These are phyloP conservation scores for Panicum virgatum DNA, from an alignment of 202 grass and related monocot species.

Conservation along the genomic window DNA sequence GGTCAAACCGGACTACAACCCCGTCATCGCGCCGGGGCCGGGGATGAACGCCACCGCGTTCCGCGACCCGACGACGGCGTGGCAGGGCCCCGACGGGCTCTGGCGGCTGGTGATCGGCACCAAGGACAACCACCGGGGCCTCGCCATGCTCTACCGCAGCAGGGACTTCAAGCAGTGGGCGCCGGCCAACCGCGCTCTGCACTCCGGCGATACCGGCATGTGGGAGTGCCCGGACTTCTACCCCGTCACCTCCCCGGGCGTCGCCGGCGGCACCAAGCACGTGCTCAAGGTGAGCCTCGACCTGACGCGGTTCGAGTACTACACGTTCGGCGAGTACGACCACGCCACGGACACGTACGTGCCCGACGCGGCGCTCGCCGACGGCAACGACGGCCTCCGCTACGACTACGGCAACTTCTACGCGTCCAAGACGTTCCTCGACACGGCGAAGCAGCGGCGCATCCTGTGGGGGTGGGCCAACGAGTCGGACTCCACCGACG, in stretches of 20 bases:
- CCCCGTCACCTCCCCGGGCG: constrained; percentile 37
- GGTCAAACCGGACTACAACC: constrained; percentile 89
- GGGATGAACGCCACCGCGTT: constrained; percentile 66
- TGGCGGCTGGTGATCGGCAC: constrained; percentile 59
- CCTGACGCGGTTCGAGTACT: constrained; percentile 63
- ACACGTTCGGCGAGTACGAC: constrained; percentile 74
- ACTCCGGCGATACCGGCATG: constrained; percentile 68
- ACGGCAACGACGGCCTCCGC: constrained; percentile 46
- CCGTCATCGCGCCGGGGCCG: constrained; percentile 42
- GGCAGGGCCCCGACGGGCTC: constrained; percentile 47
- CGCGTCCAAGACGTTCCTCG: constrained; percentile 80
- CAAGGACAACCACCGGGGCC: constrained; percentile 49
- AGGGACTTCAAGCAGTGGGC: constrained; percentile 64
- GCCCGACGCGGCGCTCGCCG: constrained; percentile 46
- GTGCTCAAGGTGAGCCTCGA: constrained; percentile 89
- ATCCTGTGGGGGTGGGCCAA: constrained; percentile 77
- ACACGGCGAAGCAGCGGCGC: constrained; percentile 49
- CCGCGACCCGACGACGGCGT: constrained; percentile 82
- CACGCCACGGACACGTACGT: constrained; percentile 46
- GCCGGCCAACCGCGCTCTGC: constrained; percentile 42
- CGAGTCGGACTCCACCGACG: constrained; percentile 60
- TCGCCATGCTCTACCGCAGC: constrained; percentile 63
- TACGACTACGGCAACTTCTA: constrained; percentile 87
- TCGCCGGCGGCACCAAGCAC: constrained; percentile 18
- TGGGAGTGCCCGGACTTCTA: constrained; percentile 91